Evolutionary conservation across 2,329 filamentous ascomycete genomes (phyloP).

Genomic region (Monascus ruber): DNA sequence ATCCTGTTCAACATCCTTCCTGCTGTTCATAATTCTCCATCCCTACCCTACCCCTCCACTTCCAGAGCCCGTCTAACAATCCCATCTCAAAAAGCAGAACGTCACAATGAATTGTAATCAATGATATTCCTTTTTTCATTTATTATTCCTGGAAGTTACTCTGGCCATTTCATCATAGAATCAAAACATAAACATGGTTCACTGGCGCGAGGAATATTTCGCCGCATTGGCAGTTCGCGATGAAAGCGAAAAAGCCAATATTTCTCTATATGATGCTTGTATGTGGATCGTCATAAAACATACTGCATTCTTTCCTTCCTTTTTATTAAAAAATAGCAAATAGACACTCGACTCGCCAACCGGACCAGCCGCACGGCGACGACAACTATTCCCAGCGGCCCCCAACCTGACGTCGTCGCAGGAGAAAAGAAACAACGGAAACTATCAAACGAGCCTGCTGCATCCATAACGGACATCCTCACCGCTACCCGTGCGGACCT

Average conservation of each 20-base stretch:
- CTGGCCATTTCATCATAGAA: no score
- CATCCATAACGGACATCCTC: constrained; percentile 17
- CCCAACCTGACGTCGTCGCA: constrained; percentile 3
- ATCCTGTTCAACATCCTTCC: no score
- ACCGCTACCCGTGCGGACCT: constrained; percentile 51
- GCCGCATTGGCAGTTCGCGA: constrained; percentile 61
- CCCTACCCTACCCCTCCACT: no score
- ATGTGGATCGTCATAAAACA: constrained; percentile 4
- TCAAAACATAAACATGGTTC: constrained; percentile 37
- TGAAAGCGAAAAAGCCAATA: constrained; percentile 53
- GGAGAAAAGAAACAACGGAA: constrained; percentile 2
- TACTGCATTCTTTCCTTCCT: not conserved
- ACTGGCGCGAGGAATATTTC: constrained; percentile 75
- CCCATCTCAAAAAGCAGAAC: no score
- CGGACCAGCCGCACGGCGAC: constrained; percentile 45
- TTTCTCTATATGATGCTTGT: constrained; percentile 71
- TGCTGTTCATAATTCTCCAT: no score
- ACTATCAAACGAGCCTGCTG: constrained; percentile 15
- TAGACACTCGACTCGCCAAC: constrained; percentile 57
- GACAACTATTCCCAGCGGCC: constrained; percentile 21
- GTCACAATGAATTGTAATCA: no score
- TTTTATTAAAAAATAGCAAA: constrained; percentile 10
- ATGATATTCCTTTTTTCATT: no score
- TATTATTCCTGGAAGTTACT: no score
- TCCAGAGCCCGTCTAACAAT: no score